Conservation (phyloP, 805 yeast genomes). For the Ogataea glucozyma region DNA sequence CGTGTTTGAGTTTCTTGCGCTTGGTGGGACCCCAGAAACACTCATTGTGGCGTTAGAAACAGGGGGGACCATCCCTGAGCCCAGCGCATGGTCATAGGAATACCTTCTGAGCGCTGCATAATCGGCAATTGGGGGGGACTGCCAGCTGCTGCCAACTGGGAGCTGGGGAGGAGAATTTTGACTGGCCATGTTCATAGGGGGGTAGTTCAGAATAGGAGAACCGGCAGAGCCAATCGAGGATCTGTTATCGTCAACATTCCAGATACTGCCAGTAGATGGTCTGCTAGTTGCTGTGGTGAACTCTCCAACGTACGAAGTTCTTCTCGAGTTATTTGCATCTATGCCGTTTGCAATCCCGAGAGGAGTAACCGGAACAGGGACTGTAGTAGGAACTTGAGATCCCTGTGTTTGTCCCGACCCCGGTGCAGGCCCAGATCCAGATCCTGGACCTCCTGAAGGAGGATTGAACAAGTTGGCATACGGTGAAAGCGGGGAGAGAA, state of each 20-base stretch:
- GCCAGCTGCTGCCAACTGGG: constrained; percentile 20
- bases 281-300: constrained; percentile 20
- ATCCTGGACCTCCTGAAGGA: constrained; percentile 10
- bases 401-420: too few relatives aligned
- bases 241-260: constrained; percentile 23
- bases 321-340: constrained; percentile 11
- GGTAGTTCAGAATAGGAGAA: constrained; percentile 25
- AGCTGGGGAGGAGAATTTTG: constrained; percentile 20
- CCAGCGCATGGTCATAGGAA: constrained; percentile 27
- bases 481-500: constrained; percentile 24
- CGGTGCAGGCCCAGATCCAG: too few relatives aligned
- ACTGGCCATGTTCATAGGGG: constrained; percentile 11
- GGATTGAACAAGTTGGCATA: constrained; percentile 17
- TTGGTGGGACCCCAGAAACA: constrained; percentile 1
- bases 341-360: constrained; percentile 2
- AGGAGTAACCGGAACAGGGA: constrained; percentile 7
- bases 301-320: constrained; percentile 27
- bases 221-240: constrained; percentile 29
- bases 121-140: constrained; percentile 29
- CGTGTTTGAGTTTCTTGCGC: constrained; percentile 4
- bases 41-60: constrained; percentile 9
- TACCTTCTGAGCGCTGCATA: constrained; percentile 27
- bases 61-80: constrained; percentile 14
- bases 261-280: constrained; percentile 20
- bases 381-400: too few relatives aligned